Evolutionary conservation across 169 alveolate genomes (phyloP).

Genomic region (Plasmodium ovale): DNA sequence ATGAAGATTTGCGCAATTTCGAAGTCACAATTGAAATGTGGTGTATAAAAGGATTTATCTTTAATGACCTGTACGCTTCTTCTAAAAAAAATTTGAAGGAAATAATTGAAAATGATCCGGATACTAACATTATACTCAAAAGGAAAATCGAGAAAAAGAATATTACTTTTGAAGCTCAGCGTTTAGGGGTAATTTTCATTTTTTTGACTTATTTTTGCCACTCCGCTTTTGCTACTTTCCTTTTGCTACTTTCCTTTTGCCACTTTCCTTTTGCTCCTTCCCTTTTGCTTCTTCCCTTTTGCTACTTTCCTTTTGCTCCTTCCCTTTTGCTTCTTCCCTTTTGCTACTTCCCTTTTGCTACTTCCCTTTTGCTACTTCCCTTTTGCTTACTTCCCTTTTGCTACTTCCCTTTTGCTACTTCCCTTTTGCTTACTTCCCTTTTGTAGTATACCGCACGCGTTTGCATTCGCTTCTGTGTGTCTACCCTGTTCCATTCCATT

Average conservation of each 20-base stretch:
- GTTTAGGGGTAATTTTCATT: constrained; percentile 47
- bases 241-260: too few species aligned
- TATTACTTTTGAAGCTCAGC: constrained; percentile 65
- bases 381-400: too few species aligned
- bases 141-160: constrained; percentile 76
- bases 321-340: too few species aligned
- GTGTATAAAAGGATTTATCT: constrained; percentile 83
- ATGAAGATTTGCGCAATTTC: constrained; percentile 87
- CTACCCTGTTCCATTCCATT: background rate
- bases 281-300: too few species aligned
- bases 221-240: too few species aligned
- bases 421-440: too few species aligned
- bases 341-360: too few species aligned
- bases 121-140: constrained; percentile 81
- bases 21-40: constrained; percentile 86
- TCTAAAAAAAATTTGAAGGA: constrained; percentile 84
- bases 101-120: constrained; percentile 85
- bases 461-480: background rate
- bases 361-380: too few species aligned
- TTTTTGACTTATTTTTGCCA: background rate
- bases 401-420: too few species aligned
- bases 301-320: too few species aligned
- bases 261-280: too few species aligned
- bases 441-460: background rate
- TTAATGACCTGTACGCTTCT: constrained; percentile 86